Evolutionary conservation across 345 rosid species (phyloP), one percentile per base, ranked within the genome.

Genomic region (Populus davidiana): DNA sequence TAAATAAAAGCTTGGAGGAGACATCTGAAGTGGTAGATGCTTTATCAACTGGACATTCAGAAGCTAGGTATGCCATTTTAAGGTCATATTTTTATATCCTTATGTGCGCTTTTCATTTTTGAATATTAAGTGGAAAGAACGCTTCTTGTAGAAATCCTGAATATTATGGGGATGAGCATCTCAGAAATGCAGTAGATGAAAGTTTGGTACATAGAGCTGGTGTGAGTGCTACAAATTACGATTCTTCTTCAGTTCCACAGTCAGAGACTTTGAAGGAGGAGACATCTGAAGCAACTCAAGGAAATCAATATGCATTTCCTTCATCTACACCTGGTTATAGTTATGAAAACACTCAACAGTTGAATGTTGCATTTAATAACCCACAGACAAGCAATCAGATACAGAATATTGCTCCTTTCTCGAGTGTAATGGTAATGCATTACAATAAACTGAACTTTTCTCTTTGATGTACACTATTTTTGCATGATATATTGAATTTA

Each of bases 371-470:
- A 69, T 93, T 89, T 80, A 78, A 79, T 73, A 87, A 90, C 23
- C 72, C 82, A 21, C 92, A 87, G 78, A 79, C 96, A 81, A 87
- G 86, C 86, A 83, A 90, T 14, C 96, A 90, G 80, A 76, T 90
- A 81, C 98, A 88, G 85, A 89, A 87, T 83, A 91, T 88, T 25
- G 80, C 86, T 77, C 84, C 82, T 74, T 92, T 93, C 81, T 82
- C 98, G 63, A 89, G 82, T 83, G 90, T 91, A 78, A 90, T 89
- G 99, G 99, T 96, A 90, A 85, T 77, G 59, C 50, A 16, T 10
- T 43, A 44, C 59, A 35, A 10, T 38, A 69, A 77, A 23, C 69
- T 54, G 12, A 31, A 23, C 38, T 39, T 2, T 5, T 72, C 14
- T 2, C 47, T 38, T 75, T 49, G 21, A 20, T 39, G 3, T 25